These are phyloP conservation scores for Pythium rishiriense DNA, from an alignment of 352 stramenopile genomes.

Conservation along the genomic window DNA sequence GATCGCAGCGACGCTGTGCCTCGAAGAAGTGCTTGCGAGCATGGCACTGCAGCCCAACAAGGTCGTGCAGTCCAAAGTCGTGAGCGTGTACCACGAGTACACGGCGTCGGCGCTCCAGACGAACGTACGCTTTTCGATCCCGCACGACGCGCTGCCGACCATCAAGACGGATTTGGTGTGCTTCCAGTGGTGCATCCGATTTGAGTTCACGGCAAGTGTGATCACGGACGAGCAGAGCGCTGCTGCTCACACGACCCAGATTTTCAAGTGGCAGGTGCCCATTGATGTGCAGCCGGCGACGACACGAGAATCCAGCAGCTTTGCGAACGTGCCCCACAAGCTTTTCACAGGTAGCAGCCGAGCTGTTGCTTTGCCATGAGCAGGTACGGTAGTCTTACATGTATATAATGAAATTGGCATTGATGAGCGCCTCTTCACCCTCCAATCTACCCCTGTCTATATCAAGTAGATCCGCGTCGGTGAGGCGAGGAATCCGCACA, in stretches of 20 bases:
- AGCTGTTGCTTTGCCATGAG: constrained; percentile 22
- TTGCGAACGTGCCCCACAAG: constrained; percentile 57
- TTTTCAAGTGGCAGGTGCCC: constrained; percentile 58
- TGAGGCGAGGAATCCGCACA: no score
- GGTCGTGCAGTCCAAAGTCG: constrained; percentile 53
- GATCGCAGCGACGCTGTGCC: constrained; percentile 46
- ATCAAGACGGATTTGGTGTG: constrained; percentile 63
- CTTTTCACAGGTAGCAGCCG: constrained; percentile 50
- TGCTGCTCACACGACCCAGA: constrained; percentile 26
- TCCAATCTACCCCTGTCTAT: neutral
- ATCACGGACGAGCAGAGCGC: constrained; percentile 4
- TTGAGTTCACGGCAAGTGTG: constrained; percentile 53
- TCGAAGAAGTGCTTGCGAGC: constrained; percentile 50
- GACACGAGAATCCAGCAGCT: constrained; percentile 33
- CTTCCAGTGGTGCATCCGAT: constrained; percentile 61
- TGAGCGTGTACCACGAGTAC: constrained; percentile 46
- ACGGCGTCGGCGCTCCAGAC: constrained; percentile 52
- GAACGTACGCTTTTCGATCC: constrained; percentile 55
- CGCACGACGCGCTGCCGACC: constrained; percentile 53
- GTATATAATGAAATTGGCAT: no score
- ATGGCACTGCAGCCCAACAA: constrained; percentile 58
- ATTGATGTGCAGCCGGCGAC: constrained; percentile 44
- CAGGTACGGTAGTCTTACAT: neutral
- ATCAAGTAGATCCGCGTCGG: no score
- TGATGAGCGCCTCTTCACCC: neutral